Conservation (phyloP, 2,329 filamentous ascomycete genomes). For the Rhynchosporium graminicola region DNA sequence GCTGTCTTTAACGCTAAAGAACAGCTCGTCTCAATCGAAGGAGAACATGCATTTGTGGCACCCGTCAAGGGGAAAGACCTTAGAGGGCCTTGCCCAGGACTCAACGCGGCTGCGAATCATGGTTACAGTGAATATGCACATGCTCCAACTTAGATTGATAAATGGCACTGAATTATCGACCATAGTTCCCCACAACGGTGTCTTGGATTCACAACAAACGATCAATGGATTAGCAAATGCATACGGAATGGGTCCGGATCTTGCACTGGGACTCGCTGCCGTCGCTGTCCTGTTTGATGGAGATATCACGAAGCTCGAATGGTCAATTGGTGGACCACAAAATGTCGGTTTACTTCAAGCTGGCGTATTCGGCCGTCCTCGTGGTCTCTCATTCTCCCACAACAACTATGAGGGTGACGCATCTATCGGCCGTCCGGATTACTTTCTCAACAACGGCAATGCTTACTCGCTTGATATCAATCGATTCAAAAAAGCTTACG, state of each 20-base stretch:
- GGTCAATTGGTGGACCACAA: constrained; percentile 25
- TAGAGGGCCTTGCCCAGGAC: constrained; percentile 31
- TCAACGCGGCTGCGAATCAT: constrained; percentile 46
- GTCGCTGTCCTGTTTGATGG: constrained; percentile 20
- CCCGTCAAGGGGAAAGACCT: constrained; percentile 13
- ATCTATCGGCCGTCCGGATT: constrained; percentile 19
- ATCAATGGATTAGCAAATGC: constrained; percentile 18
- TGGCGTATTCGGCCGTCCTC: constrained; percentile 13
- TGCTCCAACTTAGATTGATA: neutral
- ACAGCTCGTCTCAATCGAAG: constrained; percentile 24
- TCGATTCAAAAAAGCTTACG: constrained; percentile 17
- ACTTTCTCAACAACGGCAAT: constrained; percentile 21
- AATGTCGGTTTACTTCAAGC: constrained; percentile 4
- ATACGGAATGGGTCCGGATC: constrained; percentile 20
- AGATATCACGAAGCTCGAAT: constrained; percentile 17
- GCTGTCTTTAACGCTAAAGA: constrained; percentile 16
- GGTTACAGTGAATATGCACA: constrained; percentile 33
- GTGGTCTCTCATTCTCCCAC: constrained; percentile 20
- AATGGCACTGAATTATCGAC: neutral
- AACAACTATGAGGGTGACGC: constrained; percentile 26
- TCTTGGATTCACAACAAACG: constrained; percentile 1
- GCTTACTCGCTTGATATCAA: constrained; percentile 18
- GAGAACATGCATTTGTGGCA: constrained; percentile 19
- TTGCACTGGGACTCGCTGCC: constrained; percentile 15
- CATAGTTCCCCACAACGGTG: neutral